Percentiles rank a stretch among this genome's conserved stretches.
These are phyloP conservation scores for Amanita jacksonii DNA, from an alignment of 768 basidiomycete species.

Conservation along the genomic window DNA sequence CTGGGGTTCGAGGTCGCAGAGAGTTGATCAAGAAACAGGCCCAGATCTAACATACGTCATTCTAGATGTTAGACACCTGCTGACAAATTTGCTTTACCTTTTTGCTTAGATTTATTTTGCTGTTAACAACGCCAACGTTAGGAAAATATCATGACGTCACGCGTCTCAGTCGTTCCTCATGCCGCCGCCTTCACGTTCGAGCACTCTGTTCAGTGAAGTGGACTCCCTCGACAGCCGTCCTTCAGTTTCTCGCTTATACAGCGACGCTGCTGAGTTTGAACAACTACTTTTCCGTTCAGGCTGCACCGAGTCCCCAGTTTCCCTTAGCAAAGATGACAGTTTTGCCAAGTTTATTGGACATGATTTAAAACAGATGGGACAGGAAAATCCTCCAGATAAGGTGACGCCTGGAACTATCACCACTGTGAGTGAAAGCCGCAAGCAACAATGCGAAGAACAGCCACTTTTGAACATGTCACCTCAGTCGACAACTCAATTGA, in stretches of 20 bases:
- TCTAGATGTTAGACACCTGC: too few species aligned
- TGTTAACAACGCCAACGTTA: neutral
- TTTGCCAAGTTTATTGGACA: constrained; percentile 35
- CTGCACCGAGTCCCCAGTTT: constrained; percentile 14
- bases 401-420: neutral
- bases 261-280: constrained; percentile 28
- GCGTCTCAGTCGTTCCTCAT: neutral
- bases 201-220: neutral
- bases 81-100: too few species aligned
- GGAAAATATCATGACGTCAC: neutral
- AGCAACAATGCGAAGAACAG: neutral
- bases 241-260: constrained; percentile 25
- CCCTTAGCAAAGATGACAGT: constrained; percentile 17
- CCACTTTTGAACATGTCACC: neutral
- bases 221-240: constrained; percentile 13
- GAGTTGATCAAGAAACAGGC: constrained; percentile 26
- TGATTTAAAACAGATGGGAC: constrained; percentile 21
- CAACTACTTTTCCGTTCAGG: constrained; percentile 22
- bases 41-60: too few species aligned
- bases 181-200: neutral
- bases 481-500: neutral
- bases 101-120: too few species aligned
- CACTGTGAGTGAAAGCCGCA: neutral
- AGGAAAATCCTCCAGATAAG: neutral
- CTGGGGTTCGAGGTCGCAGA: constrained; percentile 76